Evolutionary conservation across 176 grass and related monocot species (phyloP).

Genomic region (Aegilops umbellulata): DNA sequence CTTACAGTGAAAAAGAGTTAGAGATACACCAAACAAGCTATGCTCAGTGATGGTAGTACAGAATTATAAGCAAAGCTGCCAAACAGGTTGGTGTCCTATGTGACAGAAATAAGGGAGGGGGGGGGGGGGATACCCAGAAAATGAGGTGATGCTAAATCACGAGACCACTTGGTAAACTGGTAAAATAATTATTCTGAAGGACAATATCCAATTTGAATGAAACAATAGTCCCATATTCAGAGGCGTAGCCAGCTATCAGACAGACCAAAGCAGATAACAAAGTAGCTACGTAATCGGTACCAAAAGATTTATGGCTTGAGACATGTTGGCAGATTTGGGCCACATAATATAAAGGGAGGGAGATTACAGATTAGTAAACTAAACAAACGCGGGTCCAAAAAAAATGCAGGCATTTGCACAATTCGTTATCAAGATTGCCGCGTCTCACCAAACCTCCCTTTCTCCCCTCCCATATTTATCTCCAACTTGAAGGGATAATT

Average conservation of each 20-base stretch:
- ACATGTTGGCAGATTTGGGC: conserved; percentile 31
- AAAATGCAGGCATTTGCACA: conserved; percentile 30
- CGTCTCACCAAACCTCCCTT: conserved; percentile 25
- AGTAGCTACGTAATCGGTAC: background rate
- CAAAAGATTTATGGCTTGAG: background rate
- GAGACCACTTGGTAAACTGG: background rate
- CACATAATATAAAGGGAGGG: conserved; percentile 34
- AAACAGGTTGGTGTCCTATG: background rate
- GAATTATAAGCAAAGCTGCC: too few relatives aligned
- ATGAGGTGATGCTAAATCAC: background rate
- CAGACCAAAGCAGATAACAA: background rate
- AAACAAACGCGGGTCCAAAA: conserved; percentile 18
- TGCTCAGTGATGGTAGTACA: background rate
- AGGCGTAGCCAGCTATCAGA: background rate
- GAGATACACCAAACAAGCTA: conserved; percentile 15
- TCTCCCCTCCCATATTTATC: conserved; percentile 31
- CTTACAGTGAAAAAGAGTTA: conserved; percentile 33
- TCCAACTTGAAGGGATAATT: conserved; percentile 20
- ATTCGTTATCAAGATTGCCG: background rate
- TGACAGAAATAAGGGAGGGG: background rate
- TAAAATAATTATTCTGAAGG: background rate
- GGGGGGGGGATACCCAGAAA: background rate
- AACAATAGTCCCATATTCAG: conserved; percentile 11
- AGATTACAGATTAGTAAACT: conserved; percentile 15
- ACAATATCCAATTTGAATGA: background rate